These are phyloP conservation scores for Myriangium duriaei DNA, from an alignment of 2,329 filamentous ascomycete genomes.

Conservation along the genomic window DNA sequence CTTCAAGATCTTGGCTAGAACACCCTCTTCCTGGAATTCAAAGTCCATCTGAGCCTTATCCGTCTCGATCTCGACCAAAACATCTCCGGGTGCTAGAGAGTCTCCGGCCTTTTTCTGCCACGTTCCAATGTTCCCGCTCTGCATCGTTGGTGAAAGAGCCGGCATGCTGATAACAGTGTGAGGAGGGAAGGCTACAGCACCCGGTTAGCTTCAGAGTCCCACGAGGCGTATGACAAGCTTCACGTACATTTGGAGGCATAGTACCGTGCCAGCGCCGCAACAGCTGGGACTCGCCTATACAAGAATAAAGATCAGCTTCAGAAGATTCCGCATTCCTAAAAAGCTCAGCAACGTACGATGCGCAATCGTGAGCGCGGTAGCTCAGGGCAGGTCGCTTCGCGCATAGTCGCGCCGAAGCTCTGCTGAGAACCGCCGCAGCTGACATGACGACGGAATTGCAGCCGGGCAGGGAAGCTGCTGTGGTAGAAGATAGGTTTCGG, in stretches of 20 bases:
- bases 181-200: conserved; percentile 68
- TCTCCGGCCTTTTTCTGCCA: conserved; percentile 99
- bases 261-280: conserved; percentile 50
- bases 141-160: conserved; percentile 95
- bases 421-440: conserved; percentile 35
- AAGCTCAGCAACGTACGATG: conserved; percentile 19
- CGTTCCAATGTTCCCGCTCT: conserved; percentile 82
- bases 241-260: conserved; percentile 57
- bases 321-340: conserved; percentile 15
- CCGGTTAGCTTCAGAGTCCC: neutral
- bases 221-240: conserved; percentile 15
- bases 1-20: conserved; percentile 87
- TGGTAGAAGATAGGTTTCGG: conserved; percentile 8
- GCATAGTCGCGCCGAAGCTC: conserved; percentile 33
- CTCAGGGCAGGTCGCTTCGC: conserved; percentile 21
- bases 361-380: conserved; percentile 22
- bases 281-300: conserved; percentile 35
- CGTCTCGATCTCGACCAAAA: conserved; percentile 84
- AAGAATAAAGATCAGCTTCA: conserved; percentile 8
- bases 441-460: conserved; percentile 34
- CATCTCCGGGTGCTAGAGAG: conserved; percentile 75
- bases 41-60: conserved; percentile 99
- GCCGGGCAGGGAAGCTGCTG: conserved; percentile 6
- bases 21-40: conserved; percentile 96
- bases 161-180: conserved; percentile 97